Evolutionary conservation across 345 rosid species (phyloP).

Genomic region (Linum lewisii): DNA sequence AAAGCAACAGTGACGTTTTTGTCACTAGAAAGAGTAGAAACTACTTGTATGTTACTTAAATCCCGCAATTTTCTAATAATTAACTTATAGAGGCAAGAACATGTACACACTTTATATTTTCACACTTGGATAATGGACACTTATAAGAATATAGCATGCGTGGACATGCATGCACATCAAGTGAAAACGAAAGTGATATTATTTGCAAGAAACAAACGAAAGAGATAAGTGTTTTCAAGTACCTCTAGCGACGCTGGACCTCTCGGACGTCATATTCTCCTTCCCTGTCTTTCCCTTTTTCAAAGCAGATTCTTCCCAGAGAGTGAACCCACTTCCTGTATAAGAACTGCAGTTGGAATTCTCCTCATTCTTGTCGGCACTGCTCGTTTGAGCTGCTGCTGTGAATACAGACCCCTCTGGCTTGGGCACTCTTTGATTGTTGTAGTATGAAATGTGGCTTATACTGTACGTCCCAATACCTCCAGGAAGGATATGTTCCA

Average conservation of each 20-base stretch:
- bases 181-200: no score
- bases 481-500: constrained; percentile 72
- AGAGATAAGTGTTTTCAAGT: not conserved
- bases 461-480: constrained; percentile 89
- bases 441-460: constrained; percentile 57
- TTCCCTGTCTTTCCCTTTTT: constrained; percentile 92
- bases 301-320: constrained; percentile 72
- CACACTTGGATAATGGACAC: no score
- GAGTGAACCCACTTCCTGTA: constrained; percentile 61
- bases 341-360: constrained; percentile 77
- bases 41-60: no score
- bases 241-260: constrained; percentile 35
- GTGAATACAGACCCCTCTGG: constrained; percentile 54
- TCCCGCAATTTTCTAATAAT: no score
- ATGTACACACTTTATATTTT: no score
- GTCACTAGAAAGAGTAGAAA: no score
- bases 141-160: not conserved
- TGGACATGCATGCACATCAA: constrained; percentile 3
- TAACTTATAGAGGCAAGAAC: no score
- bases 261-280: constrained; percentile 47
- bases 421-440: constrained; percentile 51
- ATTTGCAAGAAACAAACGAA: not conserved
- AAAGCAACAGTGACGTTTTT: no score
- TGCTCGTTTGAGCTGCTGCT: constrained; percentile 36
- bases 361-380: constrained; percentile 58